phyloP scores from a whole-genome alignment of 176 grass and related monocot species.

The Lolium perenne region DNA sequence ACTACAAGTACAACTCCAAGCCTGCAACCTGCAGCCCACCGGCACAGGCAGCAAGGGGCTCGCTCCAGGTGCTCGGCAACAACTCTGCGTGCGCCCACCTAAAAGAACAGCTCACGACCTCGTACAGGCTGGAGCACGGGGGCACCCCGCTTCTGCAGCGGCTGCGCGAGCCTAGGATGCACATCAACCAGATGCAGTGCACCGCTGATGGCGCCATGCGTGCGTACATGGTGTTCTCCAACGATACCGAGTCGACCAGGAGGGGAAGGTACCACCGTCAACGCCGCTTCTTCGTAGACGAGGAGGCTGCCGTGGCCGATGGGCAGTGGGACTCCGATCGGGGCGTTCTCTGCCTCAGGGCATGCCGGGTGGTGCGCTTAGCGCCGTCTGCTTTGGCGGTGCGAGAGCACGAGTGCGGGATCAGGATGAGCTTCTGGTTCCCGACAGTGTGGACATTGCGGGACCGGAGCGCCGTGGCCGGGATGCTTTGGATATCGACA shows the following conservation, averaged over 20 bases:
- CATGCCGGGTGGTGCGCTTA: conserved; percentile 44
- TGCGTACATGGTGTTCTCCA: conserved; percentile 52
- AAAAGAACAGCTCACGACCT: background rate
- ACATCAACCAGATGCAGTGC: conserved; percentile 49
- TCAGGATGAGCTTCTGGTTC: conserved; percentile 80
- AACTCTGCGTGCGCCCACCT: conserved; percentile 28
- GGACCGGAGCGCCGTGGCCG: conserved; percentile 43
- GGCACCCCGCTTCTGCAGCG: background rate
- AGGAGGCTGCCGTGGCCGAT: conserved; percentile 53
- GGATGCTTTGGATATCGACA: conserved; percentile 44
- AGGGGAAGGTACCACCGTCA: background rate
- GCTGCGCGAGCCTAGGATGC: conserved; percentile 20
- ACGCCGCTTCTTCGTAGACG: background rate
- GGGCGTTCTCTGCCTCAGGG: conserved; percentile 54
- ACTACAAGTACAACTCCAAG: conserved; percentile 43
- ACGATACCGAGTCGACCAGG: conserved; percentile 20
- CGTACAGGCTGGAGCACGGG: conserved; percentile 35
- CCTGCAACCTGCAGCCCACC: background rate
- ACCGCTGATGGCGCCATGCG: conserved; percentile 32
- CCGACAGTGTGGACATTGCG: conserved; percentile 53
- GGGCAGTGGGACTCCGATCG: conserved; percentile 49
- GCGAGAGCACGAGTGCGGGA: conserved; percentile 39
- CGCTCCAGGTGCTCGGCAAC: background rate
- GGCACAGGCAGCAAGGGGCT: background rate
- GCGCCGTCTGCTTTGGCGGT: background rate